Percentiles rank a stretch among this genome's conserved stretches.
These are phyloP conservation scores for Borovskyia barvae DNA, from an alignment of 208 protist species.

Conservation along the genomic window DNA sequence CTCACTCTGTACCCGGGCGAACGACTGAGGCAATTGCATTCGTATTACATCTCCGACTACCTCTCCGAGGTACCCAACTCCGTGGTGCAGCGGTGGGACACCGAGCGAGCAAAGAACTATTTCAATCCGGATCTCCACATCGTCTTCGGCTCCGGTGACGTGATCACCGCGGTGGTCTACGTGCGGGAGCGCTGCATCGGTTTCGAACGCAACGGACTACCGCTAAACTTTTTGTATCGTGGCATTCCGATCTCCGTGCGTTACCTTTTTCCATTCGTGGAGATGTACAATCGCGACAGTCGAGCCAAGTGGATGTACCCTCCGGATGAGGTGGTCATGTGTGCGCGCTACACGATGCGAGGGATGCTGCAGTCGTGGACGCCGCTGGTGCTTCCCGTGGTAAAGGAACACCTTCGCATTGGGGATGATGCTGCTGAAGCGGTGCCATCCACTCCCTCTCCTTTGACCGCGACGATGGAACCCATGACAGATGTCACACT, in stretches of 20 bases:
- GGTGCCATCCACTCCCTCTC: background rate
- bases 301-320: slow-evolving; percentile 74
- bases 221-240: slow-evolving; percentile 67
- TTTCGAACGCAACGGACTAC: slow-evolving; percentile 77
- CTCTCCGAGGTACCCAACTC: slow-evolving; percentile 37
- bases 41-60: slow-evolving; percentile 72
- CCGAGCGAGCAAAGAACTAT: slow-evolving; percentile 40
- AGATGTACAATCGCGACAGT: slow-evolving; percentile 77
- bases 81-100: slow-evolving; percentile 50
- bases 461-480: background rate
- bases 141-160: slow-evolving; percentile 83
- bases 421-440: slow-evolving; percentile 4
- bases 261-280: slow-evolving; percentile 79
- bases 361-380: slow-evolving; percentile 63
- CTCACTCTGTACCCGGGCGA: slow-evolving; percentile 50
- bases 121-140: slow-evolving; percentile 56
- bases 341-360: slow-evolving; percentile 67
- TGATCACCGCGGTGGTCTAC: slow-evolving; percentile 78
- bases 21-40: slow-evolving; percentile 33
- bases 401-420: slow-evolving; percentile 24
- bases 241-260: slow-evolving; percentile 46
- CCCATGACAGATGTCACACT: slow-evolving; percentile 30
- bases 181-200: slow-evolving; percentile 51
- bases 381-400: slow-evolving; percentile 31
- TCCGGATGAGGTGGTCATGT: slow-evolving; percentile 49